Evolutionary conservation across 148 eudicot genomes (phyloP).

Genomic region (Chenopodium quinoa): DNA sequence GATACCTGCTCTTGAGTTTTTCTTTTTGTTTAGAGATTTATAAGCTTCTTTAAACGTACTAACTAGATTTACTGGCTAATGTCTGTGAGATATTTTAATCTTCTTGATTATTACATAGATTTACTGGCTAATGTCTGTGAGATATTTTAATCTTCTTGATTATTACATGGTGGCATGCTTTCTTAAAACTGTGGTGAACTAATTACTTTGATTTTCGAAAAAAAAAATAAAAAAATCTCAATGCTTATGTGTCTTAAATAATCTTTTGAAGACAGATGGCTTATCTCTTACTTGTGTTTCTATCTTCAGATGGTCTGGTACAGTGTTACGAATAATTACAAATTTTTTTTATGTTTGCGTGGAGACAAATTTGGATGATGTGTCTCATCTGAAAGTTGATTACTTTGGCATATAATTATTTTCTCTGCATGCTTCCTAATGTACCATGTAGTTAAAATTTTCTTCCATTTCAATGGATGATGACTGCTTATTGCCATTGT

Average conservation of each 20-base stretch:
- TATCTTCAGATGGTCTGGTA: neutral
- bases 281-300: neutral
- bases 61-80: neutral
- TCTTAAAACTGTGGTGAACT: neutral
- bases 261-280: neutral
- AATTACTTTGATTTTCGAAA: neutral
- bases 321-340: neutral
- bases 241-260: neutral
- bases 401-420: neutral
- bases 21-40: neutral
- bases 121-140: neutral
- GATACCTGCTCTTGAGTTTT: neutral
- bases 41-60: neutral
- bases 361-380: neutral
- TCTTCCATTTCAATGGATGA: neutral
- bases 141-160: neutral
- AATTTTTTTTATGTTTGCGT: neutral
- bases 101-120: neutral
- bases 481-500: neutral
- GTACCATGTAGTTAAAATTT: neutral
- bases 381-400: neutral
- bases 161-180: neutral
- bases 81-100: constrained; percentile 2
- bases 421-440: neutral
- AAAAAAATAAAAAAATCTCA: neutral